phyloP scores from a whole-genome alignment of 345 rosid genomes.

The Cardamine occulta region DNA sequence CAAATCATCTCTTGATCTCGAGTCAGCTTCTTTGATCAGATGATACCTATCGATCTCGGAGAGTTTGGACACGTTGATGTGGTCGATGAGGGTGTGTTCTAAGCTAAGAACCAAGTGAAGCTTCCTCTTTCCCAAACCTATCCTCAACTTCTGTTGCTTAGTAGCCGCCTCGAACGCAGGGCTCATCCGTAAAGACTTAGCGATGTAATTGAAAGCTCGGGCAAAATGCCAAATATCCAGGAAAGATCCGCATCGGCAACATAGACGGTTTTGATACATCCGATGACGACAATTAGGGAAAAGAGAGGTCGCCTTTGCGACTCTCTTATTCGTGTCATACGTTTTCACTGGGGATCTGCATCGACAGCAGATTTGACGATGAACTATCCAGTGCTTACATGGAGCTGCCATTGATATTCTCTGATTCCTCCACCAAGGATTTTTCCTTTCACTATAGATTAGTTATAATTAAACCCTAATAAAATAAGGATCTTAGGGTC shows the following conservation, averaged over 20 bases:
- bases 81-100: constrained; percentile 20
- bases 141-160: constrained; percentile 7
- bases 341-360: constrained; percentile 6
- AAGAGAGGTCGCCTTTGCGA: background rate
- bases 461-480: no score
- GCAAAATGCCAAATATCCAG: background rate
- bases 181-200: constrained; percentile 18
- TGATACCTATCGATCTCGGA: background rate
- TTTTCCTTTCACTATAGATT: background rate
- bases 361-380: constrained; percentile 8
- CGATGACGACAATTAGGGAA: background rate
- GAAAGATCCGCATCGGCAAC: constrained; percentile 24
- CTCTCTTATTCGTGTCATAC: background rate
- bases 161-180: constrained; percentile 1
- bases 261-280: background rate
- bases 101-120: constrained; percentile 33
- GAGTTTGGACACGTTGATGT: background rate
- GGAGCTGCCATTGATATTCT: constrained; percentile 2
- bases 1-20: constrained; percentile 13
- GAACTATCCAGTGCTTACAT: constrained; percentile 24
- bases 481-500: no score
- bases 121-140: constrained; percentile 14
- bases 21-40: constrained; percentile 10
- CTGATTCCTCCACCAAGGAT: background rate
- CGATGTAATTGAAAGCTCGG: constrained; percentile 10